Evolutionary conservation across 2,329 filamentous ascomycete genomes (phyloP).

Genomic region (Neonectria ditissima): DNA sequence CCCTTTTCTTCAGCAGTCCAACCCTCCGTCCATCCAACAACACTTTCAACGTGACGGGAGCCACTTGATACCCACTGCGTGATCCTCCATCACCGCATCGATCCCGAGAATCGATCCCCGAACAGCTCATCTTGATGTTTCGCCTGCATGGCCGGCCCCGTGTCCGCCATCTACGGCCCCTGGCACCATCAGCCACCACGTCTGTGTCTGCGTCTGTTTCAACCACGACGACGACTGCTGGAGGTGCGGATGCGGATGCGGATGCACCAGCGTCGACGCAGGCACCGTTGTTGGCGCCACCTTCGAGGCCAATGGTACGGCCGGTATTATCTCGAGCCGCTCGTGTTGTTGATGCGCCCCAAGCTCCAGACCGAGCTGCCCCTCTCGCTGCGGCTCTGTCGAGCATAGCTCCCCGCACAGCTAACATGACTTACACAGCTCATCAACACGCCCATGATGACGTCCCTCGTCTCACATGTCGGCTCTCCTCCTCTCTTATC

Average conservation of each 20-base stretch:
- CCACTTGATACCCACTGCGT: conserved; percentile 9
- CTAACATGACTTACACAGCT: conserved; percentile 5
- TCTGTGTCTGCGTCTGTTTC: conserved; percentile 17
- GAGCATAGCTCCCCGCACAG: neutral
- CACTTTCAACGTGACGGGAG: conserved; percentile 9
- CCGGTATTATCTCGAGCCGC: conserved; percentile 2
- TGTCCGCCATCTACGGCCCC: conserved; percentile 45
- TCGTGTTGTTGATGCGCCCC: conserved; percentile 13
- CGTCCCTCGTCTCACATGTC: conserved; percentile 21
- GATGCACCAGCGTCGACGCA: conserved; percentile 5
- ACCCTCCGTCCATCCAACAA: neutral
- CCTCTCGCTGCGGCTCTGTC: conserved; percentile 8
- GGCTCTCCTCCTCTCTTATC: neutral
- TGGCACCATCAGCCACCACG: conserved; percentile 29
- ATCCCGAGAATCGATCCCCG: conserved; percentile 24
- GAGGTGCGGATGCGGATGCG: neutral
- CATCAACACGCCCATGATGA: conserved; percentile 23
- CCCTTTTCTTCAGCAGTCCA: neutral
- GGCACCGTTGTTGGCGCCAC: conserved; percentile 10
- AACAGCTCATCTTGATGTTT: conserved; percentile 44
- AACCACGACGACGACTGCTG: conserved; percentile 14
- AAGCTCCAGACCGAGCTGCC: conserved; percentile 5
- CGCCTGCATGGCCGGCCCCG: conserved; percentile 43
- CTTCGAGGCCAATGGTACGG: neutral
- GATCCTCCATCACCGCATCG: conserved; percentile 40